Evolutionary conservation across 2,329 filamentous ascomycete species (phyloP).

Genomic region (Emmonsia crescens): DNA sequence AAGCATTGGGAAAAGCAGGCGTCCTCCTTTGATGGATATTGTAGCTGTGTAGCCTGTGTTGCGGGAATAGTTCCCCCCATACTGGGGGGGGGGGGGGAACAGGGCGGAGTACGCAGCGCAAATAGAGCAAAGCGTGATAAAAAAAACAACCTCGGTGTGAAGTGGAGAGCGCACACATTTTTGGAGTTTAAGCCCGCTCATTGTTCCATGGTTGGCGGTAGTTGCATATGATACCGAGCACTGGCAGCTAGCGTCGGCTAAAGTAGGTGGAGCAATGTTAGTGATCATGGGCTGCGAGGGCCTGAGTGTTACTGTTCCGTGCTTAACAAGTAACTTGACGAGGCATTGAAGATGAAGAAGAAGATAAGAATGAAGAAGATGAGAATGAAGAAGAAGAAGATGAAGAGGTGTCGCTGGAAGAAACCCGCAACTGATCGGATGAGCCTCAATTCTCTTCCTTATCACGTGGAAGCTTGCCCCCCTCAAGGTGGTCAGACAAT

Average conservation of each 20-base stretch:
- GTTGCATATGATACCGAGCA: slow-evolving; percentile 1
- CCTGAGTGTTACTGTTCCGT: too few relatives aligned
- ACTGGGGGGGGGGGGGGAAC: not conserved
- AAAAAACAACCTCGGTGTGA: not conserved
- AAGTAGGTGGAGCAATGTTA: not conserved
- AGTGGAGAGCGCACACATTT: too few relatives aligned
- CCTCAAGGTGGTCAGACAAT: too few relatives aligned
- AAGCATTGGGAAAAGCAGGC: not conserved
- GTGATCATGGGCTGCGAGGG: not conserved
- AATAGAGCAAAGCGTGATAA: not conserved
- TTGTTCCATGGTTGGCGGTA: not conserved
- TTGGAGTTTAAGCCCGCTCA: not conserved
- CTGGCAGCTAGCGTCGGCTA: not conserved
- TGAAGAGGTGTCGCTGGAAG: too few relatives aligned
- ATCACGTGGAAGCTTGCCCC: too few relatives aligned
- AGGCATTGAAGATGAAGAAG: too few relatives aligned
- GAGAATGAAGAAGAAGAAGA: not conserved
- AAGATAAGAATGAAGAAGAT: not conserved
- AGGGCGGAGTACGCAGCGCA: not conserved
- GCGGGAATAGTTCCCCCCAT: not conserved
- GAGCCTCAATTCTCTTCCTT: too few relatives aligned
- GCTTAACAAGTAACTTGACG: not conserved
- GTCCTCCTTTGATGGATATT: not conserved
- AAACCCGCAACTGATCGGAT: too few relatives aligned
- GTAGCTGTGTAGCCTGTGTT: too few relatives aligned